These are phyloP conservation scores for Linum lewisii DNA, from an alignment of 345 rosid species.

Conservation along the genomic window DNA sequence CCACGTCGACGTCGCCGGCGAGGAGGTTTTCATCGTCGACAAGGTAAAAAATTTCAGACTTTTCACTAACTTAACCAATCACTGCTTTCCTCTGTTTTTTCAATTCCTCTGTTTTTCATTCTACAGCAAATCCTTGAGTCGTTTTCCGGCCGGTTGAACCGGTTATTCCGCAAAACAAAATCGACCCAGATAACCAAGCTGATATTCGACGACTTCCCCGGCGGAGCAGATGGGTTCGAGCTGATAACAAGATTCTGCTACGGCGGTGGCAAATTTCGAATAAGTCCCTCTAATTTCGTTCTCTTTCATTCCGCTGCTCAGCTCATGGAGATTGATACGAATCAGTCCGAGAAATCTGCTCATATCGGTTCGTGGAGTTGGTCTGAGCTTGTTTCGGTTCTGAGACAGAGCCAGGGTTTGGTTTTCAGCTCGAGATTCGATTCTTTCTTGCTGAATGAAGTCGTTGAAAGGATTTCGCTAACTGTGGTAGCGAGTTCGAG, in stretches of 20 bases:
- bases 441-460: conserved; percentile 23
- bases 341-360: conserved; percentile 26
- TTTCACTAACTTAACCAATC: no score
- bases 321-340: conserved; percentile 36
- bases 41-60: background rate
- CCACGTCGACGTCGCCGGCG: background rate
- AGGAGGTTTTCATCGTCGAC: background rate
- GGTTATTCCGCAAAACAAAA: conserved; percentile 18
- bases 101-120: background rate
- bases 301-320: conserved; percentile 30
- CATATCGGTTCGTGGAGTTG: conserved; percentile 40
- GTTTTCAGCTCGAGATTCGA: conserved; percentile 14
- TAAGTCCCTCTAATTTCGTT: conserved; percentile 29
- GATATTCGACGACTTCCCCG: conserved; percentile 40
- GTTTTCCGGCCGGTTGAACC: conserved; percentile 30
- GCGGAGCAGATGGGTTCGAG: conserved; percentile 48
- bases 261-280: conserved; percentile 25
- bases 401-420: conserved; percentile 37
- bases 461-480: conserved; percentile 24
- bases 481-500: conserved; percentile 23
- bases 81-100: background rate
- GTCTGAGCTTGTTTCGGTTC: conserved; percentile 38
- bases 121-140: conserved; percentile 29
- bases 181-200: conserved; percentile 27
- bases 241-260: conserved; percentile 44